phyloP scores from a whole-genome alignment of 495 filamentous ascomycete species.

The Penicillium crystallinum region DNA sequence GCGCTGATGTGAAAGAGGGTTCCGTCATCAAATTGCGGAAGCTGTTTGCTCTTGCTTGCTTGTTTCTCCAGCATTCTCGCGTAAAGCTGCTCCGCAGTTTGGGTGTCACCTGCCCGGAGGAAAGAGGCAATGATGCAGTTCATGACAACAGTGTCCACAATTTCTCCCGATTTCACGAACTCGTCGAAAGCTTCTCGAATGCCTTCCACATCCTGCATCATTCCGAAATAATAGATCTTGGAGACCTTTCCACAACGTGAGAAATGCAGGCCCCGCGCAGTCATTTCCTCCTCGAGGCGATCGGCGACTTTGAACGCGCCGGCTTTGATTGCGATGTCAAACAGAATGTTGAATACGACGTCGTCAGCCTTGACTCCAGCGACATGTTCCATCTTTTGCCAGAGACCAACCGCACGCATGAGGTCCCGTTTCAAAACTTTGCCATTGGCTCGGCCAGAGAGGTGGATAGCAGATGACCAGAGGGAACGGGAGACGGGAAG shows the following conservation, averaged over 20 bases:
- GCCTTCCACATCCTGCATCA: conserved; percentile 60
- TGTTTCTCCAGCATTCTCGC: conserved; percentile 64
- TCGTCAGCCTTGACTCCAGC: conserved; percentile 57
- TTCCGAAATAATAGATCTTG: conserved; percentile 76
- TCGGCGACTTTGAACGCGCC: conserved; percentile 78
- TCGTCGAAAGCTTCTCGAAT: conserved; percentile 67
- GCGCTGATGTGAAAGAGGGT: not conserved
- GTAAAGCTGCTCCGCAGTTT: conserved; percentile 72
- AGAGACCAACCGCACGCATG: conserved; percentile 69
- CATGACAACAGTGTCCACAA: conserved; percentile 81
- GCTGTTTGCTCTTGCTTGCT: conserved; percentile 9
- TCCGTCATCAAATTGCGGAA: not conserved
- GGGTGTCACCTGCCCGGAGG: conserved; percentile 62
- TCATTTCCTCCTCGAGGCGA: conserved; percentile 78
- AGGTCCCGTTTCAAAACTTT: conserved; percentile 58
- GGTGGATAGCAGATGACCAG: conserved; percentile 81
- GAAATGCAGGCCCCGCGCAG: conserved; percentile 53
- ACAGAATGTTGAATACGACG: conserved; percentile 87
- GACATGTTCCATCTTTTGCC: conserved; percentile 81
- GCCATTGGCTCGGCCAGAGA: conserved; percentile 66
- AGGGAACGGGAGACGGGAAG: conserved; percentile 59
- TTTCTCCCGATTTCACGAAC: conserved; percentile 73
- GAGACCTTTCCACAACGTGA: conserved; percentile 73
- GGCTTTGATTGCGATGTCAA: conserved; percentile 80
- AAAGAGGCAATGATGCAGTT: conserved; percentile 81